These are phyloP conservation scores for Sclerotinia minor DNA, from an alignment of 2,329 filamentous ascomycete species.

Conservation along the genomic window DNA sequence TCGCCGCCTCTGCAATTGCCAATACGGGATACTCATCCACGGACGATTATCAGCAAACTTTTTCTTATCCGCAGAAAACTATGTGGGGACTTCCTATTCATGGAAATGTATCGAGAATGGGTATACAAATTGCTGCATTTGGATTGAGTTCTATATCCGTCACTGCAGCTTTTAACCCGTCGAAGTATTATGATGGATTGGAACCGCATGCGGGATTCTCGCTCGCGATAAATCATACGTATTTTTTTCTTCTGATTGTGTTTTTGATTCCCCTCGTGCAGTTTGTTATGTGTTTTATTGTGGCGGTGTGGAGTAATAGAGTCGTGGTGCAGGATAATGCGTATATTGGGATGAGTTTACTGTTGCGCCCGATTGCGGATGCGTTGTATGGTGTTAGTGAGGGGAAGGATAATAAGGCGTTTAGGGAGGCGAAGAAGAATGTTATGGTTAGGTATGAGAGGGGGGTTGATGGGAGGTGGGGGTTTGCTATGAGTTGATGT, in stretches of 20 bases:
- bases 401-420: constrained; percentile 33
- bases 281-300: constrained; percentile 34
- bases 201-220: constrained; percentile 31
- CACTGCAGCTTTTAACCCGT: constrained; percentile 33
- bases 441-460: constrained; percentile 37
- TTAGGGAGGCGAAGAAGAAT: constrained; percentile 33
- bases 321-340: constrained; percentile 37
- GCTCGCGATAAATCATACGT: constrained; percentile 46
- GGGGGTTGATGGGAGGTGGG: constrained; percentile 31
- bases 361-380: constrained; percentile 39
- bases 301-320: constrained; percentile 35
- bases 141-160: constrained; percentile 40
- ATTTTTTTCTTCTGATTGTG: constrained; percentile 48
- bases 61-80: constrained; percentile 48
- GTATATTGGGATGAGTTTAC: constrained; percentile 35
- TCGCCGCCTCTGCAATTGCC: constrained; percentile 45
- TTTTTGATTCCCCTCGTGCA: constrained; percentile 33
- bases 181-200: constrained; percentile 18
- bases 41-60: constrained; percentile 38
- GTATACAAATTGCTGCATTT: constrained; percentile 43
- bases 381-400: constrained; percentile 34
- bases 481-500: constrained; percentile 31
- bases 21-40: constrained; percentile 44
- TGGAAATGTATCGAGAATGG: constrained; percentile 44
- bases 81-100: constrained; percentile 42